These are phyloP conservation scores for Lactarius sanguifluus DNA, from an alignment of 768 basidiomycete genomes.

Conservation along the genomic window DNA sequence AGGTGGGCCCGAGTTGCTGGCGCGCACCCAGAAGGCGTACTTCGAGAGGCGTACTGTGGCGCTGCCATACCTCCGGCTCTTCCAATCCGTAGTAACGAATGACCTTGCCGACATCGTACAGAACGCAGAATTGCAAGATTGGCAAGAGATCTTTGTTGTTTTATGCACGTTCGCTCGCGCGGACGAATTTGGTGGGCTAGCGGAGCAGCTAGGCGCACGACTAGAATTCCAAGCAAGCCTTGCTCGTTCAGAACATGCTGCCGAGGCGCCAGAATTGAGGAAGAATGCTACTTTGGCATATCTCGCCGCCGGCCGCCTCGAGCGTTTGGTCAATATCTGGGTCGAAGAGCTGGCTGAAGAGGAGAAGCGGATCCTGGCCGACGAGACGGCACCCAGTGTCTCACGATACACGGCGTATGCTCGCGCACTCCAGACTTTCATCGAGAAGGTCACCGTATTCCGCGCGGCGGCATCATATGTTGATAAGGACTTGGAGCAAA, in stretches of 20 bases:
- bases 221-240: conserved; percentile 83
- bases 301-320: conserved; percentile 85
- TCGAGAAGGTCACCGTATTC: conserved; percentile 97
- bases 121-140: conserved; percentile 91
- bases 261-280: conserved; percentile 54
- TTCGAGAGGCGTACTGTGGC: conserved; percentile 78
- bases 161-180: conserved; percentile 88
- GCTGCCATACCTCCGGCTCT: conserved; percentile 86
- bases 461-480: conserved; percentile 78
- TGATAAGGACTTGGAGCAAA: conserved; percentile 61
- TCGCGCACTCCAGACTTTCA: conserved; percentile 84
- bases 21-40: conserved; percentile 89
- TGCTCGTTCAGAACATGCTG: conserved; percentile 49
- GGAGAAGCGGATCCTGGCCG: conserved; percentile 53
- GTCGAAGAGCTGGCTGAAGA: conserved; percentile 86
- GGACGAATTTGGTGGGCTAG: conserved; percentile 83
- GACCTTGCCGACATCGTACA: conserved; percentile 94
- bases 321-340: conserved; percentile 90
- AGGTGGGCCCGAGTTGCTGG: conserved; percentile 84
- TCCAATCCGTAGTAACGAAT: conserved; percentile 91
- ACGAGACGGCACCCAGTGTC: conserved; percentile 42
- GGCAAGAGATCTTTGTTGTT: conserved; percentile 96
- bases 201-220: conserved; percentile 88
- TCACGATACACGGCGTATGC: conserved; percentile 79
- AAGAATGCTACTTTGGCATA: conserved; percentile 93